Percentiles rank a stretch among this genome's conserved stretches.
These are phyloP conservation scores for Meyerozyma elateridarum DNA, from an alignment of 1,139 yeast species.

Conservation along the genomic window DNA sequence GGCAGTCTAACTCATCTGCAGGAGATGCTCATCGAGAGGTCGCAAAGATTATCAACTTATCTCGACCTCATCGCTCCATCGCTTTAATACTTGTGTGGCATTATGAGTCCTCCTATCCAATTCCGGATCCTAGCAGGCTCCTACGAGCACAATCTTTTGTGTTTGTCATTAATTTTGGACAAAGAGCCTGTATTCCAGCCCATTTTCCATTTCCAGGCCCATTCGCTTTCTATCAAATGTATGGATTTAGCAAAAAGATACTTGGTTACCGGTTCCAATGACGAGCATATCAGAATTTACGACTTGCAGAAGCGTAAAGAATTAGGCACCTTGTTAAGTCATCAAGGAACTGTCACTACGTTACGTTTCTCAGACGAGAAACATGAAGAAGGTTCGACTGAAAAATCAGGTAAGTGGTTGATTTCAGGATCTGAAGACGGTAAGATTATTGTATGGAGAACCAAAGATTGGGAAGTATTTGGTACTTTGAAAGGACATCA, in stretches of 20 bases:
- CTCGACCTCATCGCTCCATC: slow-evolving; percentile 1
- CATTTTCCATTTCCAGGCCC: slow-evolving; percentile 93
- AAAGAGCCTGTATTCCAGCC: slow-evolving; percentile 73
- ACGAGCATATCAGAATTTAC: slow-evolving; percentile 90
- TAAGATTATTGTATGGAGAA: slow-evolving; percentile 85
- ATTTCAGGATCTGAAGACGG: slow-evolving; percentile 91
- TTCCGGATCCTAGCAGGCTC: slow-evolving; percentile 90
- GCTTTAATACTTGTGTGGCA: background rate
- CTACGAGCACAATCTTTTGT: slow-evolving; percentile 86
- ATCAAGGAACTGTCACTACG: slow-evolving; percentile 82
- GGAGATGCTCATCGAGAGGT: too few species aligned
- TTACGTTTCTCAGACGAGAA: slow-evolving; percentile 61
- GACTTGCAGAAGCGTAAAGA: slow-evolving; percentile 94
- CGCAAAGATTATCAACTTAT: too few species aligned
- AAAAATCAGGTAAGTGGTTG: slow-evolving; percentile 73
- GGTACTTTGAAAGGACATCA: slow-evolving; percentile 85
- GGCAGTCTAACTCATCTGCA: too few species aligned
- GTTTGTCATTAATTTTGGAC: slow-evolving; percentile 67
- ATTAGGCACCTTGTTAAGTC: slow-evolving; percentile 83
- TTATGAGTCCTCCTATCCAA: slow-evolving; percentile 17
- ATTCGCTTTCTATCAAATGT: slow-evolving; percentile 79
- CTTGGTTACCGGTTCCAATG: slow-evolving; percentile 91
- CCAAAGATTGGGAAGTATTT: slow-evolving; percentile 93
- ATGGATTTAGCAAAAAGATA: slow-evolving; percentile 81
- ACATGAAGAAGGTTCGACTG: slow-evolving; percentile 13